phyloP scores from a whole-genome alignment of 371 early-diverging fungal species.

The Entomophthora muscae region DNA sequence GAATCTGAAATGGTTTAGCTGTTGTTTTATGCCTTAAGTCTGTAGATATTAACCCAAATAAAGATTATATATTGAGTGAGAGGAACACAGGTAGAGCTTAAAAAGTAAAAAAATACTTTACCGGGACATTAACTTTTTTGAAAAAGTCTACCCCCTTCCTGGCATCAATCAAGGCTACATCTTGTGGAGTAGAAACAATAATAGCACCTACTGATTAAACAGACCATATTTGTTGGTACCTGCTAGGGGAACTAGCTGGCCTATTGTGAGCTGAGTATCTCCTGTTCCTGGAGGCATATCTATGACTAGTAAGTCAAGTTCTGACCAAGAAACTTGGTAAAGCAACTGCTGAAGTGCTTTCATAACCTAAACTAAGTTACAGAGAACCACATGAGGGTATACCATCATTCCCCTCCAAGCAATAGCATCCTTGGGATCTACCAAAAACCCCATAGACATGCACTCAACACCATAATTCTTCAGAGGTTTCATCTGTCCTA shows the following conservation, averaged over 20 bases:
- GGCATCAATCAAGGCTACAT: conserved; percentile 67
- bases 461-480: conserved; percentile 67
- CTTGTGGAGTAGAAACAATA: conserved; percentile 82
- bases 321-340: conserved; percentile 68
- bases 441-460: conserved; percentile 85
- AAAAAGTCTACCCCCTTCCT: conserved; percentile 72
- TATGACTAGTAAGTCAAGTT: conserved; percentile 59
- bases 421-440: conserved; percentile 54
- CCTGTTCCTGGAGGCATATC: conserved; percentile 92
- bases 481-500: conserved; percentile 42
- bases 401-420: conserved; percentile 89
- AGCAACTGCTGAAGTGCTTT: conserved; percentile 76
- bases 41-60: not conserved
- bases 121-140: conserved; percentile 59
- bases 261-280: conserved; percentile 69
- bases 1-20: conserved; percentile 31
- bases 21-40: not conserved
- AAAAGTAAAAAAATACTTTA: conserved; percentile 24
- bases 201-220: conserved; percentile 35
- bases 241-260: conserved; percentile 54
- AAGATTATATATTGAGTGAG: too few relatives aligned
- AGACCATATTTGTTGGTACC: conserved; percentile 21
- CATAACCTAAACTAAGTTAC: conserved; percentile 38
- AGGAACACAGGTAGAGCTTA: too few relatives aligned
- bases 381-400: not conserved